Evolutionary conservation across 345 rosid genomes (phyloP).

Genomic region (Linum lewisii): DNA sequence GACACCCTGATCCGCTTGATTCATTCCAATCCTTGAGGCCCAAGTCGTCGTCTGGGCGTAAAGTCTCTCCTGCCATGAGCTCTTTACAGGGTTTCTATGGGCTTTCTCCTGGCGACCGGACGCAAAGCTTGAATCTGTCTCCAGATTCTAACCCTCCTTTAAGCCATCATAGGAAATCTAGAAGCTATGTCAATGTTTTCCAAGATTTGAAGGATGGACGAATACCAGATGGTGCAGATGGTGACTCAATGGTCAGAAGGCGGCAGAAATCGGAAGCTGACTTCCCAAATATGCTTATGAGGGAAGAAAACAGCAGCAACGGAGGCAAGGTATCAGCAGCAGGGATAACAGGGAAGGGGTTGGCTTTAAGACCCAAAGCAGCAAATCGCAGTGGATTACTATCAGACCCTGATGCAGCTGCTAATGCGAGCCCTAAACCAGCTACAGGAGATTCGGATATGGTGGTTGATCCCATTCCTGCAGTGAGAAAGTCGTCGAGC

Average conservation of each 20-base stretch:
- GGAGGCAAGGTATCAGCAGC: slow-evolving; percentile 9
- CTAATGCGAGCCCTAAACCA: slow-evolving; percentile 16
- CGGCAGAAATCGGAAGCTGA: slow-evolving; percentile 64
- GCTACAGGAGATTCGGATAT: slow-evolving; percentile 3
- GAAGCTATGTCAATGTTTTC: slow-evolving; percentile 44
- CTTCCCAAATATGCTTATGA: slow-evolving; percentile 13
- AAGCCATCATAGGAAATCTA: slow-evolving; percentile 20
- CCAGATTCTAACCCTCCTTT: slow-evolving; percentile 14
- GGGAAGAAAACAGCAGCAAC: slow-evolving; percentile 14
- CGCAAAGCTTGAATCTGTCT: slow-evolving; percentile 16
- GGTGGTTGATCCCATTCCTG: not conserved
- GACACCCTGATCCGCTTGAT: slow-evolving; percentile 18
- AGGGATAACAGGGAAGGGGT: slow-evolving; percentile 16
- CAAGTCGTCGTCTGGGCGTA: slow-evolving; percentile 29
- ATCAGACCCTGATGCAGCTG: slow-evolving; percentile 11
- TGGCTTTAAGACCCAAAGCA: slow-evolving; percentile 22
- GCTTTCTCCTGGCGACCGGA: not conserved
- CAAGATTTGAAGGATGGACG: slow-evolving; percentile 23
- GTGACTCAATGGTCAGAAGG: slow-evolving; percentile 26
- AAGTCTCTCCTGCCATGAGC: slow-evolving; percentile 70
- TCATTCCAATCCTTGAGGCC: slow-evolving; percentile 42
- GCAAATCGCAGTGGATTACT: slow-evolving; percentile 1
- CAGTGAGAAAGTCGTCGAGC: slow-evolving; percentile 21
- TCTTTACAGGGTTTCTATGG: slow-evolving; percentile 49
- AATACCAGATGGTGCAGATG: too few relatives aligned